Evolutionary conservation across 2,329 filamentous ascomycete species (phyloP), one percentile per base, ranked within the genome.

Genomic region (Teratosphaeriaceae sp.): DNA sequence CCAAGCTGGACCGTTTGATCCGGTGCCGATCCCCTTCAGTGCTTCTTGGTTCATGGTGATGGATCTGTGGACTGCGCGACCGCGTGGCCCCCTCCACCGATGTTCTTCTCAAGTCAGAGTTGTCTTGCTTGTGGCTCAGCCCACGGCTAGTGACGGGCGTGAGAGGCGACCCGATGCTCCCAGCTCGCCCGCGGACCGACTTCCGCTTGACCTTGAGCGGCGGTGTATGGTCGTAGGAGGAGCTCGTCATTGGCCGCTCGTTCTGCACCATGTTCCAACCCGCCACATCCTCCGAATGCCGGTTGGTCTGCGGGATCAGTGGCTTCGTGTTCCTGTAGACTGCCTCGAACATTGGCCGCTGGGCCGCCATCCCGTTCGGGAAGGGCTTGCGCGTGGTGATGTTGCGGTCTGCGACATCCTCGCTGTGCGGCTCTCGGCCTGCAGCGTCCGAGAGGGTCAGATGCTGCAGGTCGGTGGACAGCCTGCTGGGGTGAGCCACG

Each of bases 401-500:
- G 47, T 38, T 83, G 24, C 80, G 69, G 49, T 81, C 77, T 1
- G 78, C 79, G 1, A 82, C 77, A 55, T 82, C 78, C 56, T 82
- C 79, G 13, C 75, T 77, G 51, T 76, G 81, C 15, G 46, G 45
- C 36, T 43, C 44, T 21, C 46, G 31, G 31, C 45, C 46, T n/a
- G 24, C 31, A 19, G 42, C 39, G 21, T 42, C 40, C 7, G 38
- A 39, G 1, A 35, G 18, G 8, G 37, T 45, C 26, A 48, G 19
- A 24, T 37, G n/a, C 16, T 38, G 39, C 19, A 53, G 36, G 22
- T 50, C 49, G 26, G 43, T 36, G 2, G 47, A 47, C 3, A 46
- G 27, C 20, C 44, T 40, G 12, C 22, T 39, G 11, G 38, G 34
- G 15, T 39, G 47, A 3, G 40, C 31, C 15, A 44, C 26, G 5